Evolutionary conservation across 2,329 filamentous ascomycete species (phyloP).

Genomic region (Trichoderma atrobrunneum): DNA sequence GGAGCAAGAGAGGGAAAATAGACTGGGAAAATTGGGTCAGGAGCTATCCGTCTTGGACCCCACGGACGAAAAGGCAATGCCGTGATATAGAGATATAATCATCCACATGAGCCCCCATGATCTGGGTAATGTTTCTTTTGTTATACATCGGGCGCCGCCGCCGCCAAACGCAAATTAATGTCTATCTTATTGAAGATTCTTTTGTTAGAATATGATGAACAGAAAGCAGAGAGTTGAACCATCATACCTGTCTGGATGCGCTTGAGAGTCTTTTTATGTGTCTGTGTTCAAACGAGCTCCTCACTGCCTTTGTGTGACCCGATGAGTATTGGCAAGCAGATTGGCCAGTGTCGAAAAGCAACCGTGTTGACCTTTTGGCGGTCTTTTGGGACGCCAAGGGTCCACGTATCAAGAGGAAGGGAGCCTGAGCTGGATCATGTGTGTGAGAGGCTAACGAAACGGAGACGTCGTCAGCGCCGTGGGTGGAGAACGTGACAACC

Average conservation of each 20-base stretch:
- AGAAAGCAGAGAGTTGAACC: neutral
- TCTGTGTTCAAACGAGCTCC: neutral
- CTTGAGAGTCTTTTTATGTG: neutral
- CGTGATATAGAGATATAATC: slow-evolving; percentile 19
- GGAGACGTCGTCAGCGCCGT: slow-evolving; percentile 15
- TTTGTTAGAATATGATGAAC: neutral
- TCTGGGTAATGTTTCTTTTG: slow-evolving; percentile 17
- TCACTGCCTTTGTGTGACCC: neutral
- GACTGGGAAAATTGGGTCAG: slow-evolving; percentile 16
- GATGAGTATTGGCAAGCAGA: neutral
- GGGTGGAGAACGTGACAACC: slow-evolving; percentile 1
- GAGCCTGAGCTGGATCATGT: neutral
- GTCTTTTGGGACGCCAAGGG: neutral
- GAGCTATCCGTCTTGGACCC: slow-evolving; percentile 18
- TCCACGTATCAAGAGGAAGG: neutral
- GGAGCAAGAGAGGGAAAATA: slow-evolving; percentile 17
- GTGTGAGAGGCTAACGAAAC: neutral
- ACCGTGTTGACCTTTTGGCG: neutral
- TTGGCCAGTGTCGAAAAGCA: neutral
- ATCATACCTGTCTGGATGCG: neutral
- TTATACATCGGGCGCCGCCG: neutral
- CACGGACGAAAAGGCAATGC: slow-evolving; percentile 16
- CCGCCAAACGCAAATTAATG: slow-evolving; percentile 13
- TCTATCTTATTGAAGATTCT: neutral
- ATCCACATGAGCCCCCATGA: slow-evolving; percentile 21